Base-by-base conservation (phyloP, 2,329 filamentous ascomycete genomes). In the Fusarium sarcochroum region DNA sequence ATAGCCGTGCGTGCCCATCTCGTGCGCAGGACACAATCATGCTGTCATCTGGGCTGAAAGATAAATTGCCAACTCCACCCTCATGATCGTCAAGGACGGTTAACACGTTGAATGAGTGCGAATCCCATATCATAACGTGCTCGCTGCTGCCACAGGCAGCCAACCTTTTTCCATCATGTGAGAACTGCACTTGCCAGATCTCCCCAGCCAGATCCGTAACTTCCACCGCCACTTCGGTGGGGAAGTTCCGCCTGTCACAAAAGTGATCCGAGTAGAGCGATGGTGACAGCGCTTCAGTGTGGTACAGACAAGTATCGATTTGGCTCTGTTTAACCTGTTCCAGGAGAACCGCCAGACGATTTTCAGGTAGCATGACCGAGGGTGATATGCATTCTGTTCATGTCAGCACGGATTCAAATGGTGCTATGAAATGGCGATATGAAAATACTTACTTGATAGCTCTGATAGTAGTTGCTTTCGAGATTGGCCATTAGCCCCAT, bases 331-430 rank as follows among this genome's bases (percentile, higher is more conserved):
- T 97, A 37, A 97, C 90, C 69, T 97, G 90, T 58, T 94, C 86
- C 52, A 99, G 83, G 17, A 99, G 83, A 34, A 90, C 86, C 3
- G 93, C 93, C 44, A 99, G 84, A 8, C 96, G 90, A 77, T 96
- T 93, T 75, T 97, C 93, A 2, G 96, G 96, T 55, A 99, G 91
- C 94, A 99, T 98, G 44, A 97, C 93, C 6, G 94, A 96, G 0
- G 96, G 95, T 2, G 96, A 97, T 77, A 99, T 97, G 58, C 89
- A 97, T 83, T 87, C 92, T 95, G 71, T 35, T 52, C 42, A 47
- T 32, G 42, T 38, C 58, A 68, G 56, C 34, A 14, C 5, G 9
- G 35, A 17, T 18, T 7, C 13, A 17, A 20, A 30, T 20, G 5
- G 25, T 20, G 27, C 37, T 20, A 13, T 32, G 23, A 44, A 49